Base-by-base conservation (phyloP, 495 filamentous ascomycete species). In the Endocarpon pusillum region DNA sequence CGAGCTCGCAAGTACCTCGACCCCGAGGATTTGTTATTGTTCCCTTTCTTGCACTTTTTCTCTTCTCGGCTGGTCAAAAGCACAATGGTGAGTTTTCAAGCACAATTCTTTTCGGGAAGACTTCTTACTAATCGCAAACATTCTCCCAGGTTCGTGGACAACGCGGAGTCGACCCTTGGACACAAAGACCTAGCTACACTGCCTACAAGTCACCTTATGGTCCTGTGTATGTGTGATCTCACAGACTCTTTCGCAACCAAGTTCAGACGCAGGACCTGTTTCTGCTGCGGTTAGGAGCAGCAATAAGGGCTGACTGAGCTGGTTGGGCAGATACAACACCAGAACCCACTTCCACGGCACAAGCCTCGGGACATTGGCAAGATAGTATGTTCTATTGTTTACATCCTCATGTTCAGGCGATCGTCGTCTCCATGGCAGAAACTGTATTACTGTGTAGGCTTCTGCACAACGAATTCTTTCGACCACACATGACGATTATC, bases 261-360 rank as follows among this genome's bases (percentile, higher is more conserved):
- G 10, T 7, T 24, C 19, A 38, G 6, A 8, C 20, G 10, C 12
- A 11, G 24, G 14, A 14, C 8, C 8, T 12, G 15, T 8, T 6
- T 15, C 27, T 10, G 6, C 7, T 3, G 18, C 23, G 17, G 19
- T 5, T 4, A 4, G 5, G 1, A 9, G 27, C 10, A 27, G 35
- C n/a, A n/a, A 30, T 33, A 28, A 29, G n/a, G 21, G 24, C 42
- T 43, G 34, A 42, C 21, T 12, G 4, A 14, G 33, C 21, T 19
- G 15, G 37, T 4, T n/a, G 7, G 19, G 7, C 46, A 78, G 73
- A 50, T 73, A 73, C 55, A 53, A 53, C 37, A 54, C 55, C 23
- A 47, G 52, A 21, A 51, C 49, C 37, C 57, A 70, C 47, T 49
- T 63, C 45, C 57, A 57, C 20, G 73, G 73, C 43, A 51, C 66